Evolutionary conservation across 495 filamentous ascomycete species (phyloP), one percentile per base, ranked within the genome.

Genomic region (Aspergillus affinis): DNA sequence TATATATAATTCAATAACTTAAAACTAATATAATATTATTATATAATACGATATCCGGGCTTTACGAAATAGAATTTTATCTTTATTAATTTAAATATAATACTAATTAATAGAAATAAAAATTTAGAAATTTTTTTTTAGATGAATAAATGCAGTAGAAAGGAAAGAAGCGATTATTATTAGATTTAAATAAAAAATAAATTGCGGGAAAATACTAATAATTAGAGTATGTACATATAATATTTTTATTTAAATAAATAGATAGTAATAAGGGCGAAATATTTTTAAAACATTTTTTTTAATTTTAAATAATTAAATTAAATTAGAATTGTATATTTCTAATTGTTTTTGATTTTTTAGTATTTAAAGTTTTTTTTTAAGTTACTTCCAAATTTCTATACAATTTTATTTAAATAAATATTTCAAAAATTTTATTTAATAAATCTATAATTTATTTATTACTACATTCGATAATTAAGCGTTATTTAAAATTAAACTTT

Each of bases 241-340:
- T 48, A 53, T 29, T 21, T 7, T 55, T 32, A 54, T 32, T 8
- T 27, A 54, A 54, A 54, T 4, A 54, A 9, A 27, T 54, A 54
- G 32, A 54, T 54, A 15, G 12, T 36, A 19, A 54, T 5, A 7
- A 41, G 17, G 8, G 17, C 17, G 17, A 45, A 45, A 45, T 45
- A 9, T 45, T 45, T 45, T 45, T n/a, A n/a, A n/a, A n/a, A n/a
- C n/a, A n/a, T n/a, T n/a, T n/a, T n/a, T n/a, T n/a, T n/a, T n/a
- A n/a, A n/a, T n/a, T n/a, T n/a, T n/a, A n/a, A n/a, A n/a, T n/a
- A n/a, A n/a, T n/a, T n/a, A n/a, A n/a, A n/a, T n/a, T n/a, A n/a
- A n/a, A n/a, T n/a, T n/a, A n/a, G n/a, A n/a, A n/a, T n/a, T n/a
- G n/a, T n/a, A n/a, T n/a, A n/a, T n/a, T n/a, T n/a, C n/a, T n/a